Conservation (phyloP, 352 stramenopile species). For the Pythium dissotocum region DNA sequence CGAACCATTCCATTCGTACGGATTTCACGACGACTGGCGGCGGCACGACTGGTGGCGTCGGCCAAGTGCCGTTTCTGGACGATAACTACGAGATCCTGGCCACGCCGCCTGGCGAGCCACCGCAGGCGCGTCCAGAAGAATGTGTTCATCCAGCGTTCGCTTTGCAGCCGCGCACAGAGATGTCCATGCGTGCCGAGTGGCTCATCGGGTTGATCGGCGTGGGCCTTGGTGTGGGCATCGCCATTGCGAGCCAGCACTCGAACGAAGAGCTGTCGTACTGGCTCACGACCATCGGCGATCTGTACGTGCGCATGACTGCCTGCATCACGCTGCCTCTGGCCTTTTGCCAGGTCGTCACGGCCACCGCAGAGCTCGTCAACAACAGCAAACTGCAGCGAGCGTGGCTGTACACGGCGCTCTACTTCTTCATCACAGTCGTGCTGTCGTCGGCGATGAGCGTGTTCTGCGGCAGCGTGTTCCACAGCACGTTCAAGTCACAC, state of each 20-base stretch:
- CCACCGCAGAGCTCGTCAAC: conserved; percentile 46
- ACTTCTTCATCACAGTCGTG: conserved; percentile 39
- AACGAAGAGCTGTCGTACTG: conserved; percentile 44
- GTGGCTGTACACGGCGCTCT: conserved; percentile 41
- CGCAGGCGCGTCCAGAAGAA: conserved; percentile 28
- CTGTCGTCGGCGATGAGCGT: conserved; percentile 29
- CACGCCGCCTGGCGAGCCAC: conserved; percentile 59
- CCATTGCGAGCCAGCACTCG: conserved; percentile 34
- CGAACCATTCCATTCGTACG: conserved; percentile 41
- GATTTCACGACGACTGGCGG: conserved; percentile 44
- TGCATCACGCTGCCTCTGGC: conserved; percentile 61
- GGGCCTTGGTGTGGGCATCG: conserved; percentile 42
- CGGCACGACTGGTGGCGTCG: conserved; percentile 20
- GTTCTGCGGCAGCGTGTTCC: conserved; percentile 28
- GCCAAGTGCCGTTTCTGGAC: conserved; percentile 30
- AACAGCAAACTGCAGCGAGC: conserved; percentile 40
- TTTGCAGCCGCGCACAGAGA: conserved; percentile 21
- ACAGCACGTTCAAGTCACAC: conserved; percentile 33
- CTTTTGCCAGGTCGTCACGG: conserved; percentile 63
- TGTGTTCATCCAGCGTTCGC: conserved; percentile 19
- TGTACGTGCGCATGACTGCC: conserved; percentile 64
- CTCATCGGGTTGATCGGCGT: conserved; percentile 39
- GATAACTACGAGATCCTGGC: conserved; percentile 48
- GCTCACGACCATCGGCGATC: conserved; percentile 46
- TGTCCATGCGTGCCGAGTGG: conserved; percentile 46